Evolutionary conservation across 192 early-diverging fungal species (phyloP).

Genomic region (Chytriomyces sp.): DNA sequence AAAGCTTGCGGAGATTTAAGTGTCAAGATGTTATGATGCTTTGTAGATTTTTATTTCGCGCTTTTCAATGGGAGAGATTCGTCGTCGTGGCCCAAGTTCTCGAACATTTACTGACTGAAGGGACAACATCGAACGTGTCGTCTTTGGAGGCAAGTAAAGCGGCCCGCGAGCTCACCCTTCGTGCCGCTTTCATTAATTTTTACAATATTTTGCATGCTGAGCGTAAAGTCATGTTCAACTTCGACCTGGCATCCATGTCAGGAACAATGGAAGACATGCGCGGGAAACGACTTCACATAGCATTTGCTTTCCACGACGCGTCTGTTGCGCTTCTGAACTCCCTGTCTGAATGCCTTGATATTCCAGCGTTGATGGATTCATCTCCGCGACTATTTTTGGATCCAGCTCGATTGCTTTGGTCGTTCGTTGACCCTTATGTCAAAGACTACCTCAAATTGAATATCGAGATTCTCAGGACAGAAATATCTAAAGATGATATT

Average conservation of each 20-base stretch:
- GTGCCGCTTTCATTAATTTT: conserved; percentile 39
- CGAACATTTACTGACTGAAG: conserved; percentile 27
- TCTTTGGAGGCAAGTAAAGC: background rate
- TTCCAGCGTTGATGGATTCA: background rate
- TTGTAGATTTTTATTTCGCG: conserved; percentile 28
- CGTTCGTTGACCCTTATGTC: conserved; percentile 44
- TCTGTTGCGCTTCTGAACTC: conserved; percentile 31
- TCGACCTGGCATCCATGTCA: background rate
- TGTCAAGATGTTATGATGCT: conserved; percentile 34
- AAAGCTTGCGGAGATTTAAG: conserved; percentile 19
- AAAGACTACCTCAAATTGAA: conserved; percentile 24
- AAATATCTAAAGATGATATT: conserved; percentile 30
- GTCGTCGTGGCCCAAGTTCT: conserved; percentile 31
- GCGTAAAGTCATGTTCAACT: conserved; percentile 38
- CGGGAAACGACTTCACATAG: conserved; percentile 26
- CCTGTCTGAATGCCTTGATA: conserved; percentile 40
- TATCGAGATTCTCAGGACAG: background rate
- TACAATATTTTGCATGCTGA: conserved; percentile 41
- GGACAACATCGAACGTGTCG: background rate
- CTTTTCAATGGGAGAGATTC: conserved; percentile 45
- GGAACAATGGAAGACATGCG: conserved; percentile 22
- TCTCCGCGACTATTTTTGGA: conserved; percentile 41
- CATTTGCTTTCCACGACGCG: conserved; percentile 30
- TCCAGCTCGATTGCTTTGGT: conserved; percentile 34
- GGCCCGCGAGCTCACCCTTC: conserved; percentile 31